Evolutionary conservation across 805 yeast species (phyloP).

Genomic region (Saccharomycopsis olivae): DNA sequence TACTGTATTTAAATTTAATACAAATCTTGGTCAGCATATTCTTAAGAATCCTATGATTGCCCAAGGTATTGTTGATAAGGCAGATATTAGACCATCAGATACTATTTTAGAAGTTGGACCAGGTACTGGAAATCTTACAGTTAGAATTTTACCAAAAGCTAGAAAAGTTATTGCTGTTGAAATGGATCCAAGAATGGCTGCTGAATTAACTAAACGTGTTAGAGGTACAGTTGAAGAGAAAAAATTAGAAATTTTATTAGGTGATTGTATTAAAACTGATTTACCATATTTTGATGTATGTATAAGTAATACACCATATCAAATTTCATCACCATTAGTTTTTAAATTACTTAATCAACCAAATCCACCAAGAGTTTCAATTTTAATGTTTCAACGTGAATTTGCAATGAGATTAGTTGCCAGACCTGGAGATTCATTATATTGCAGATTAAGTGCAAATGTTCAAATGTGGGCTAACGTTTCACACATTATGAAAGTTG

Average conservation of each 20-base stretch:
- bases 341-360: conserved; percentile 87
- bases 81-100: conserved; percentile 85
- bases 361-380: conserved; percentile 87
- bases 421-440: conserved; percentile 90
- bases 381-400: conserved; percentile 96
- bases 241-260: conserved; percentile 82
- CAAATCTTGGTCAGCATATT: conserved; percentile 94
- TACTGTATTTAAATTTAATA: conserved; percentile 91
- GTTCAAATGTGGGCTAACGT: conserved; percentile 99
- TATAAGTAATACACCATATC: conserved; percentile 95
- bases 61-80: conserved; percentile 96
- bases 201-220: conserved; percentile 93
- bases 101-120: conserved; percentile 96
- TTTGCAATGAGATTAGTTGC: conserved; percentile 90
- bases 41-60: conserved; percentile 94
- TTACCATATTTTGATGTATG: conserved; percentile 92
- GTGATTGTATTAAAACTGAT: conserved; percentile 94
- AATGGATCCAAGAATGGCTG: conserved; percentile 99
- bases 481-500: conserved; percentile 97
- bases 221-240: conserved; percentile 93
- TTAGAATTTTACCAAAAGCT: conserved; percentile 84
- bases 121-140: conserved; percentile 97
- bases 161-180: conserved; percentile 92
- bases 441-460: conserved; percentile 89
- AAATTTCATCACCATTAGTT: conserved; percentile 92